Base-by-base conservation (phyloP, 139 green algal genomes). In the Haematococcus lacustris region DNA sequence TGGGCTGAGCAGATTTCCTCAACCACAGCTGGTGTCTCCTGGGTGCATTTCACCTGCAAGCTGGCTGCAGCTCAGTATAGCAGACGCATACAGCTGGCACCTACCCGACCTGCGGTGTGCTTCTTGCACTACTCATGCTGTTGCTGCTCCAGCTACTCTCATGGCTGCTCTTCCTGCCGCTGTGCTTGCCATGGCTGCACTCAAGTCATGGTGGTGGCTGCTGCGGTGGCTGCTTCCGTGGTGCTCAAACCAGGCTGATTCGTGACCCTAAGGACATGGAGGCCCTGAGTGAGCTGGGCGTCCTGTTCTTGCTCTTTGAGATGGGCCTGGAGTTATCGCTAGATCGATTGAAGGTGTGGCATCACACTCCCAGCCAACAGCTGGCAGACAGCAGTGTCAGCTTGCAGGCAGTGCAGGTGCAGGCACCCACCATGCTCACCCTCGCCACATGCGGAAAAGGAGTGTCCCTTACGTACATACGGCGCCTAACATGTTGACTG, bases 241-340 rank as follows among this genome's bases (percentile, higher is more conserved):
- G 43, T 17, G 9, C 9, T 53, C 43, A 34, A n/a, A n/a, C 9
- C 82, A 93, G 88, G 66, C 76, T 96, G 39, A 93, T 98, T 74
- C 86, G 87, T 51, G 90, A 97, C 71, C 82, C 91, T 23, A 76
- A 94, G 64, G 91, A 98, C 40, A 83, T 97, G 23, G 88, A 96
- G 78, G 87, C 88, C 38, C 88, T 98, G 25, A 89, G 78, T 0
- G 93, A 98, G 84, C 85, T 98, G 39, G 94, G 94, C 17, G 94
- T 98, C 63, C 82, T 97, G 50, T 98, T 98, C 76, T 73, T 98
- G 79, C 83, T 98, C 38, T 98, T 98, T 80, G 94, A 98, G 73
- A 98, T 98, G 92, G 94, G 94, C 0, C 78, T 98, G 66, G 94
- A 98, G 85, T 87, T 98, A 40, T 91, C 84, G 1, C 60, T 96